phyloP scores from a whole-genome alignment of 169 alveolate species.

The Plasmodium gallinaceum region DNA sequence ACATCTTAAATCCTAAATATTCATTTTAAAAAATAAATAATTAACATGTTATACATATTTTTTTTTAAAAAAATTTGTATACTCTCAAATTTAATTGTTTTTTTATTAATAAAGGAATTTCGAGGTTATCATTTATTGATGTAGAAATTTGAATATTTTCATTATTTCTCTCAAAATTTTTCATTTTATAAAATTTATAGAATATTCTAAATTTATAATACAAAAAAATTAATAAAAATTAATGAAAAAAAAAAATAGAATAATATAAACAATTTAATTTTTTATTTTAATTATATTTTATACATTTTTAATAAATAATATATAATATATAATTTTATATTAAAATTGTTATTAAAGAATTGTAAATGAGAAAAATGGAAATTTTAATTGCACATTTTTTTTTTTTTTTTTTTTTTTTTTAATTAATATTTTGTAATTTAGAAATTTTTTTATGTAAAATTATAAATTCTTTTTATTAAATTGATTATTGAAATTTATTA shows the following conservation, averaged over 20 bases:
- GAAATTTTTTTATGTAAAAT: too few relatives aligned
- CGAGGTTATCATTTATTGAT: slow-evolving; percentile 58
- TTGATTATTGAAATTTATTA: too few relatives aligned
- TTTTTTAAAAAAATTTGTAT: neutral
- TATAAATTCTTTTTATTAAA: too few relatives aligned
- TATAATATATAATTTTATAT: too few relatives aligned
- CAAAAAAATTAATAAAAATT: neutral
- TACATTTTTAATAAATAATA: too few relatives aligned
- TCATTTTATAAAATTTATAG: slow-evolving; percentile 24
- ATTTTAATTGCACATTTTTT: too few relatives aligned
- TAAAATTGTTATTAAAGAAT: too few relatives aligned
- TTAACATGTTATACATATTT: neutral
- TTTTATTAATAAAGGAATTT: slow-evolving; percentile 62
- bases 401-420: too few relatives aligned
- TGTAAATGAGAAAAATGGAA: too few relatives aligned
- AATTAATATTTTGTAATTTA: too few relatives aligned
- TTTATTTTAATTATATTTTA: too few relatives aligned
- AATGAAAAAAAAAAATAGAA: neutral
- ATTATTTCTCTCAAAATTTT: slow-evolving; percentile 14
- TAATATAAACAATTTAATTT: too few relatives aligned
- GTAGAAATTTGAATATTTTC: slow-evolving; percentile 46
- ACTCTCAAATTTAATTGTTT: slow-evolving; percentile 68
- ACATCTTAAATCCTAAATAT: slow-evolving; percentile 46
- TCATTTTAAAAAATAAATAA: neutral
- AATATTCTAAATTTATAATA: neutral